Evolutionary conservation across 1,284 basidiomycete species (phyloP), one percentile per base, ranked within the genome.

Genomic region (Cutaneotrichosporon dermatis): DNA sequence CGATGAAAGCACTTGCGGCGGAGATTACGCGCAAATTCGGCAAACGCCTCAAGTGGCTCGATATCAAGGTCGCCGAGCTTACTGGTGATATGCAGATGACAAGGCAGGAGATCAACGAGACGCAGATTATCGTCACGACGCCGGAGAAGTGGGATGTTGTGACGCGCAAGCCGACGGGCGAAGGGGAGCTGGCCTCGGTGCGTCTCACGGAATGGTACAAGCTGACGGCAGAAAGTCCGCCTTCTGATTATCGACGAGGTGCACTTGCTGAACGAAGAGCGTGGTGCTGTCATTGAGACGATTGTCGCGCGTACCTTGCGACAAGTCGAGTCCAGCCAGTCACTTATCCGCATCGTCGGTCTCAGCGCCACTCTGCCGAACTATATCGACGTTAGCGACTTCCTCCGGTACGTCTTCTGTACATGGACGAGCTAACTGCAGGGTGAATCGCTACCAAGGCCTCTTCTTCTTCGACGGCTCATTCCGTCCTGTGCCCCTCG

Each of bases 121-220:
- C 96, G 12, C 96, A 99, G 73, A 90, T 99, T 59, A 98, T 99
- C 63, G 93, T 99, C 10, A 99, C 96, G 0, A 99, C 96, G 1
- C 96, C 96, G 0, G 96, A 99, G 75, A 99, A 99, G 78, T 99
- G 96, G 96, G 96, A 99, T 69, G 96, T 99, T 0, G 96, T 99
- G 1, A 99, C 96, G 6, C 83, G 96, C 61, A 99, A 97, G 75
- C 93, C 95, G 0, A 92, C 90, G 0, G 94, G 95, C 6, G 94
- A 98, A 77, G 94, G 94, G 11, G 94, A 98, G 74, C 82, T 99
- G 33, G 92, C 92, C 15, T 88, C 90, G 55, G 92, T 93, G 62
- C 58, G 86, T 9, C 4, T 9, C 8, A 15, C 7, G 33, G 33
- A 9, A 12, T 25, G 25, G 25, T 25, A 40, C 39, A 0, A n/a